Evolutionary conservation across 148 eudicot species (phyloP).

Genomic region (Chenopodium berlandieri): DNA sequence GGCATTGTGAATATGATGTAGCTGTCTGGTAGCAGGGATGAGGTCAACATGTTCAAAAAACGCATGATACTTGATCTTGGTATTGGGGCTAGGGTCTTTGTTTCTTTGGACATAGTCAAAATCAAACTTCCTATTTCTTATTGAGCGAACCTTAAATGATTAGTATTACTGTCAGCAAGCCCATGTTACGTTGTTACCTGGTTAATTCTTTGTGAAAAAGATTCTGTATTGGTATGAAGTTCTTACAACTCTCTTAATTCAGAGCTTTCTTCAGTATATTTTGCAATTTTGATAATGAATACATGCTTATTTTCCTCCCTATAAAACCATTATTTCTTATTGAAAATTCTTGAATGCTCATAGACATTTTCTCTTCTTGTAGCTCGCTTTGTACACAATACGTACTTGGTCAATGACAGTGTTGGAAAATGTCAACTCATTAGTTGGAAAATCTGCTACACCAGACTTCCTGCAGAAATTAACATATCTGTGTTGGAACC

Average conservation of each 20-base stretch:
- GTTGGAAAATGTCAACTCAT: conserved; percentile 83
- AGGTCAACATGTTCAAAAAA: neutral
- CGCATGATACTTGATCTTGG: neutral
- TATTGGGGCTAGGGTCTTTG: neutral
- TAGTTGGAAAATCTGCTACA: conserved; percentile 83
- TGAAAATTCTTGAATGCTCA: neutral
- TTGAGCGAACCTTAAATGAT: neutral
- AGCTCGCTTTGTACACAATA: conserved; percentile 91
- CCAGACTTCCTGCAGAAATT: conserved; percentile 87
- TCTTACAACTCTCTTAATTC: neutral
- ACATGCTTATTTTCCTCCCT: neutral
- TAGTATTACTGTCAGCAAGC: neutral
- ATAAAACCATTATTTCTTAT: neutral
- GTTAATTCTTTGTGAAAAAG: neutral
- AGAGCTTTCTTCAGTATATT: neutral
- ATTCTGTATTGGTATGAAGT: neutral
- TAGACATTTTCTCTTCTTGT: conserved; percentile 13
- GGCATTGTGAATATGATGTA: neutral
- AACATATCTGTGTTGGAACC: conserved; percentile 88
- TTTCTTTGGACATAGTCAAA: neutral
- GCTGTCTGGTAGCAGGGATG: neutral
- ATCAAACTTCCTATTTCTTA: neutral
- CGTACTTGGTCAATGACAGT: conserved; percentile 95
- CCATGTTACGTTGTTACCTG: neutral
- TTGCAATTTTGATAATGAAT: neutral